phyloP scores from a whole-genome alignment of 176 grass and related monocot genomes.

The Guadua angustifolia region DNA sequence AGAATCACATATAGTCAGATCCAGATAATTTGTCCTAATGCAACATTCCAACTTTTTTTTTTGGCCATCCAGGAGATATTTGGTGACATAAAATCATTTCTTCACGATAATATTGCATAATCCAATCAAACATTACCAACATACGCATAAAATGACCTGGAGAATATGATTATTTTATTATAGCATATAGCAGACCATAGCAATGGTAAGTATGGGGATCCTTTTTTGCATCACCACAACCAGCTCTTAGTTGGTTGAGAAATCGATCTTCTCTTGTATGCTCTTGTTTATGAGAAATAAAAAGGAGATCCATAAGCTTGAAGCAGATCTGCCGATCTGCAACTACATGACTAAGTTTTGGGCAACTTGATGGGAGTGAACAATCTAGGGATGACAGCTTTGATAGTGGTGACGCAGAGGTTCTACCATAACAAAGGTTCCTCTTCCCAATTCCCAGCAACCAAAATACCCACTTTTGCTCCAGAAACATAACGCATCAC shows the following conservation, averaged over 20 bases:
- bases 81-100: neutral
- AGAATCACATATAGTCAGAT: neutral
- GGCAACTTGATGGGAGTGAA: neutral
- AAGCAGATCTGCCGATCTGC: neutral
- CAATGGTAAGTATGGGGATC: neutral
- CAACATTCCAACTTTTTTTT: neutral
- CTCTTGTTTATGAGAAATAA: neutral
- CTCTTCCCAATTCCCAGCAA: too few species aligned
- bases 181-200: neutral
- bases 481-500: too few species aligned
- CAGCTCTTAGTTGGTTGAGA: neutral
- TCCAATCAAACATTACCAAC: neutral
- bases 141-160: neutral
- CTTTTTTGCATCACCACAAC: neutral
- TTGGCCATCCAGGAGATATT: neutral
- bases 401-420: neutral
- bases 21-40: neutral
- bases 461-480: conserved; percentile 2
- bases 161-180: neutral
- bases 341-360: neutral
- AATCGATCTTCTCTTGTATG: neutral
- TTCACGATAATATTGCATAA: neutral
- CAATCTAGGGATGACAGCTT: neutral
- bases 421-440: too few species aligned
- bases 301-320: neutral